Evolutionary conservation across 805 yeast genomes (phyloP), one percentile per base, ranked within the genome.

Genomic region (Candida silvicultrix): DNA sequence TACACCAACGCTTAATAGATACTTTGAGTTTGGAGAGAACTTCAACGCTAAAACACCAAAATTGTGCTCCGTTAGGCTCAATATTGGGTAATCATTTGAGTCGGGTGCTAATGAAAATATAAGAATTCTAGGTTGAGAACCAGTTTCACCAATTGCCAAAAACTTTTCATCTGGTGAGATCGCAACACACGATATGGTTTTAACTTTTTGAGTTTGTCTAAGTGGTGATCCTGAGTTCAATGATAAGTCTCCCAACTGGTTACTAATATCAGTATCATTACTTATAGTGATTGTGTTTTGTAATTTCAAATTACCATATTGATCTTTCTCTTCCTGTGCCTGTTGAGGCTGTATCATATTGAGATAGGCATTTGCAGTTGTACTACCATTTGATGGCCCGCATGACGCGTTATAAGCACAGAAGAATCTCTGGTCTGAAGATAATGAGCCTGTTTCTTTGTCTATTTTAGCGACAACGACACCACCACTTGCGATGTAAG

Each of bases 71-170:
- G 69, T 63, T 1, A 81, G 71, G 15, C 74, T 66, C 9, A 77
- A 75, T 7, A 81, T 59, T 1, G 88, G 86, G n/a, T 57, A 61
- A 5, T 64, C 55, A 12, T 67, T 55, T 41, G 78, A 69, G 49
- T 72, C 72, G 15, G 73, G 67, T 0, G 82, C 81, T 15, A 81
- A 62, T 2, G 86, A 80, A 55, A 73, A 83, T 14, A 83, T 53
- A 19, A 82, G 62, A 2, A 85, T 70, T 18, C 89, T 66, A 1
- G 92, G 92, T 51, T 74, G 78, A 49, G 80, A 81, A 0, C 90
- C 90, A 0, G 73, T 60, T 56, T 85, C 92, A 2, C 92, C 92
- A 15, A 83, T 77, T 0, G 89, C 89, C 22, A 85, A 59, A 5
- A 78, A 52, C 40, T 62, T 68, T 35, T 67, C 70, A 56, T 78